Percentiles rank a stretch among this genome's conserved stretches.
Evolutionary conservation across 2,329 filamentous ascomycete genomes (phyloP).

Genomic region (Xylariaceae sp.): DNA sequence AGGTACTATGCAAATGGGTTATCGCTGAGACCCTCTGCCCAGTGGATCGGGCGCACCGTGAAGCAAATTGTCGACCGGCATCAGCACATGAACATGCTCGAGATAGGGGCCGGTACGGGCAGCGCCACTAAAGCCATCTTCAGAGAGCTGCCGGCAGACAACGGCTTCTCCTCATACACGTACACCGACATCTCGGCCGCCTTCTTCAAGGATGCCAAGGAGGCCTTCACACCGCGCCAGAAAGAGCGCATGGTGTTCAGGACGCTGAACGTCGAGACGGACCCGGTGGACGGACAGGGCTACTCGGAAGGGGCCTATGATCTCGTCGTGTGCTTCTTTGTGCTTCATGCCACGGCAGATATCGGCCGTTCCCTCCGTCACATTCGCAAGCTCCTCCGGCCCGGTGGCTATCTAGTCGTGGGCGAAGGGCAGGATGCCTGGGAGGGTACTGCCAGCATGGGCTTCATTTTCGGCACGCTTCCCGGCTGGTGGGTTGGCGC

Average conservation of each 20-base stretch:
- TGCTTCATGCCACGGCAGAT: conserved; percentile 26
- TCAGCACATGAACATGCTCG: conserved; percentile 16
- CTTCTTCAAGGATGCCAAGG: conserved; percentile 35
- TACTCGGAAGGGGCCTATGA: conserved; percentile 29
- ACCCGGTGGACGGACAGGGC: conserved; percentile 28
- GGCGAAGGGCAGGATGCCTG: conserved; percentile 4
- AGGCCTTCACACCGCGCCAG: conserved; percentile 26
- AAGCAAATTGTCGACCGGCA: conserved; percentile 13
- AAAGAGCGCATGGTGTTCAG: conserved; percentile 30
- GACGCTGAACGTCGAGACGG: conserved; percentile 28
- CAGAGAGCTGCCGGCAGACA: conserved; percentile 20
- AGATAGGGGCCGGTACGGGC: conserved; percentile 36
- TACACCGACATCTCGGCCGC: conserved; percentile 40
- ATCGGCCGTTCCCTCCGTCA: conserved; percentile 20
- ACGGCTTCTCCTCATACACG: conserved; percentile 30
- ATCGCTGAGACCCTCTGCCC: not conserved
- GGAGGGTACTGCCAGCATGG: not conserved
- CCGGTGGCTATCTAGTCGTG: conserved; percentile 35
- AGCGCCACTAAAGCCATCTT: conserved; percentile 36
- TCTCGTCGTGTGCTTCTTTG: conserved; percentile 31
- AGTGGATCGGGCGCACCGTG: conserved; percentile 1
- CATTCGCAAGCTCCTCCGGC: conserved; percentile 26
- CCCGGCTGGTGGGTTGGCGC: conserved; percentile 37
- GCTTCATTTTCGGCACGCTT: conserved; percentile 33
- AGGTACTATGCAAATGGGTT: conserved; percentile 10